A percentile compares a stretch with the other conserved stretches of the same genome.
Evolutionary conservation across 228 moss, liverwort and hornwort genomes (phyloP).

Genomic region (Sphagnum magellanicum): DNA sequence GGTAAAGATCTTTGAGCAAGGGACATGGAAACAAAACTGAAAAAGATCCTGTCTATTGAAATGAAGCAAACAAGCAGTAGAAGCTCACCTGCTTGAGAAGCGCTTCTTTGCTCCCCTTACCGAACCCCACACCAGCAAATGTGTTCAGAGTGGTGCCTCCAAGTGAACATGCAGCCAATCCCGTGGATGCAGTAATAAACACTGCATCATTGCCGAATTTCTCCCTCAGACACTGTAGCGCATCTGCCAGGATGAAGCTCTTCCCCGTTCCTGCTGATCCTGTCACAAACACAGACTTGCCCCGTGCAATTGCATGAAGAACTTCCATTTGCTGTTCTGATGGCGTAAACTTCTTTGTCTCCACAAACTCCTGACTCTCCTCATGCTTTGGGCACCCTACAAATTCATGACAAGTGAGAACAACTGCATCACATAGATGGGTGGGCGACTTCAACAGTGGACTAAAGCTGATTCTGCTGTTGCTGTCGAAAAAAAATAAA

Average conservation of each 20-base stretch:
- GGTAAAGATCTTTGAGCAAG: too few relatives aligned
- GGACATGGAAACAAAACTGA: too few relatives aligned
- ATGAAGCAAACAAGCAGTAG: background rate
- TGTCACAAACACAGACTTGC: conserved; percentile 72
- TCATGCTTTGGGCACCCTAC: conserved; percentile 12
- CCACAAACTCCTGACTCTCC: conserved; percentile 1
- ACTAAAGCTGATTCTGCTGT: too few relatives aligned
- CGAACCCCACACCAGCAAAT: conserved; percentile 73
- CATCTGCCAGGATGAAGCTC: conserved; percentile 67
- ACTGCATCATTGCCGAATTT: conserved; percentile 53
- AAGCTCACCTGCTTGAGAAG: conserved; percentile 44
- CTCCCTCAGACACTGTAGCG: conserved; percentile 42
- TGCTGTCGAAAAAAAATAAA: too few relatives aligned
- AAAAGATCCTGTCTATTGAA: too few relatives aligned
- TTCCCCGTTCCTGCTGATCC: conserved; percentile 90
- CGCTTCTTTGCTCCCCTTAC: conserved; percentile 43
- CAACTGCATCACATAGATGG: background rate
- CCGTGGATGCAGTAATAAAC: conserved; percentile 86
- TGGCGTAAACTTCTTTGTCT: conserved; percentile 10
- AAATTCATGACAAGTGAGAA: background rate
- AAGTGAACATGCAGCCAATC: conserved; percentile 79
- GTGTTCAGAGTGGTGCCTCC: conserved; percentile 85
- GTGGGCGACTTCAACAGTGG: background rate
- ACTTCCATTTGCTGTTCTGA: conserved; percentile 66
- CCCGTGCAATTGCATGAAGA: conserved; percentile 49